phyloP scores from a whole-genome alignment of 345 rosid species.

The Citrus cavaleriei region DNA sequence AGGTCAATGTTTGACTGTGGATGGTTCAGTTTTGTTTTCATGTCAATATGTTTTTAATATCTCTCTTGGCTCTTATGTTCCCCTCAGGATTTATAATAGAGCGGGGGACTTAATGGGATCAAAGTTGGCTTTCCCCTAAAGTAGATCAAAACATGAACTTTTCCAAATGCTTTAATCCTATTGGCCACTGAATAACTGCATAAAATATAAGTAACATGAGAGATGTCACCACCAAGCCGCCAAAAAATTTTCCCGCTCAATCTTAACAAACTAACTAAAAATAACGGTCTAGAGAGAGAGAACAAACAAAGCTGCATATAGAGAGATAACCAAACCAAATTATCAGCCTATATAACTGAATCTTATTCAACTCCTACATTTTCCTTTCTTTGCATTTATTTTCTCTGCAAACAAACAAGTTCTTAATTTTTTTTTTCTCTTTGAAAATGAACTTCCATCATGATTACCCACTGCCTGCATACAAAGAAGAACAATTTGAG shows the following conservation, averaged over 20 bases:
- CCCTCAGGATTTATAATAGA: too few species aligned
- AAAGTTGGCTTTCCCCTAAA: not conserved
- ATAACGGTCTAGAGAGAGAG: not conserved
- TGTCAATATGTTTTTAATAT: too few species aligned
- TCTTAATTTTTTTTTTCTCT: too few species aligned
- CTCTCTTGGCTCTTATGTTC: too few species aligned
- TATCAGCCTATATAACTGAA: not conserved
- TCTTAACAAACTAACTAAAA: not conserved
- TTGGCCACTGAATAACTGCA: not conserved
- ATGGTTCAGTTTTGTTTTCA: not conserved
- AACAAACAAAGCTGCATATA: not conserved
- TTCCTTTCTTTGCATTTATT: not conserved
- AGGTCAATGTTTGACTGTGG: not conserved
- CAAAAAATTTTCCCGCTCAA: not conserved
- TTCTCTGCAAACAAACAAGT: not conserved
- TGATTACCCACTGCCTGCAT: not conserved
- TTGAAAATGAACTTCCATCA: not conserved
- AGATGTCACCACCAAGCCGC: not conserved
- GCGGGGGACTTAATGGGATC: not conserved
- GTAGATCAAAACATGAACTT: too few species aligned
- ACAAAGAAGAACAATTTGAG: not conserved
- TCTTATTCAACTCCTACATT: not conserved
- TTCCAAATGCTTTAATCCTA: not conserved
- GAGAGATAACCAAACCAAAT: not conserved
- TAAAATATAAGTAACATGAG: not conserved